Base-by-base conservation (phyloP, 441 rosid species). In the Gossypium schwendimanii region DNA sequence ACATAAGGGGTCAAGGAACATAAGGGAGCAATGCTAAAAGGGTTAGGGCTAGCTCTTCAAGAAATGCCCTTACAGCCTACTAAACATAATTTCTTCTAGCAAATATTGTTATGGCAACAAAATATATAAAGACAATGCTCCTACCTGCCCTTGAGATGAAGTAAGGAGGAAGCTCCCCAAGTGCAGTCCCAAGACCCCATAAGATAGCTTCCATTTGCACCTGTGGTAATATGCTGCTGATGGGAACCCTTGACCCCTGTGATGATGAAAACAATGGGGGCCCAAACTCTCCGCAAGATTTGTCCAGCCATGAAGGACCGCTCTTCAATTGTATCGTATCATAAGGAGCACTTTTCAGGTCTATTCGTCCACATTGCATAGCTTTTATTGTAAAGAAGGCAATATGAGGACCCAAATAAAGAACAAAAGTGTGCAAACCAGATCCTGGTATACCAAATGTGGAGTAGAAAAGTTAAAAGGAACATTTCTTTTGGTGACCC, bases 361-460 rank as follows among this genome's bases (percentile, higher is more conserved):
- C 98, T 75, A 89, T 84, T 58, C 97, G 91, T 72, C 97, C 97
- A 80, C 98, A 95, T n/a, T 89, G 89, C 91, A 88, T 87, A 75
- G 98, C 99, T 80, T 89, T 95, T 50, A 95, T 84, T 57, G 99
- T 93, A 84, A 91, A 89, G 18, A 91, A 68, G 28, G 99, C 98
- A 78, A 95, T 86, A 73, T 93, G 99, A 61, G 99, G 99, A 69
- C 99, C 99, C 82, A 93, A 84, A 82, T 95, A 95, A 44, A 95
- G 97, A 77, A 93, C 96, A 86, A 93, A 95, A 28, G 99, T 95
- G 81, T 95, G 99, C 86, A 95, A 78, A 75, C 98, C 99, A 74
- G 99, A 95, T 64, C 99, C 99, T 95, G 88, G 66, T 74, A 83
- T 20, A 57, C 31, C 57, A 33, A 63, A 55, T 14, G 18, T 20